These are phyloP conservation scores for Crucibulum laeve DNA, from an alignment of 768 basidiomycete species.

Conservation along the genomic window DNA sequence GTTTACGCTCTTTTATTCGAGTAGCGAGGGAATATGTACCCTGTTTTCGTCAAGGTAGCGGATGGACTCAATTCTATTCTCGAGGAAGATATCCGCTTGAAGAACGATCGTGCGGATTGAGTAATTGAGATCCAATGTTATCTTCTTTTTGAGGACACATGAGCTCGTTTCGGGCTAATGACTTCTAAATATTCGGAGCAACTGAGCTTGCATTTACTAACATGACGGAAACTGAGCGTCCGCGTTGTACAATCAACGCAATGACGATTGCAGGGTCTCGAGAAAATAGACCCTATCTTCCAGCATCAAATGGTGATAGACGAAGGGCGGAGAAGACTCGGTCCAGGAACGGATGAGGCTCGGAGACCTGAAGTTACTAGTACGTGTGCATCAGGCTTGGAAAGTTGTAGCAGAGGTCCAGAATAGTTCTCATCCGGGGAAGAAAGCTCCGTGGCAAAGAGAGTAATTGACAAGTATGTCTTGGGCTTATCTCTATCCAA, in stretches of 20 bases:
- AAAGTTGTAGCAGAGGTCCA: no score
- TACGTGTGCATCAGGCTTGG: no score
- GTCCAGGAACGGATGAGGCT: constrained; percentile 15
- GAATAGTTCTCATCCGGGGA: no score
- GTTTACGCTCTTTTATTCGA: constrained; percentile 1
- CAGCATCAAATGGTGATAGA: constrained; percentile 11
- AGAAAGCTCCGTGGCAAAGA: no score
- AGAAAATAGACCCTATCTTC: constrained; percentile 15
- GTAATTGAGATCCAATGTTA: not conserved
- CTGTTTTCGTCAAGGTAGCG: not conserved
- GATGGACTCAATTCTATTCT: not conserved
- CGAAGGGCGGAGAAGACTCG: constrained; percentile 13
- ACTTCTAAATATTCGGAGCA: constrained; percentile 18
- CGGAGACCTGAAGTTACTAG: no score
- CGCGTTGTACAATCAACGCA: not conserved
- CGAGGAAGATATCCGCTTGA: not conserved
- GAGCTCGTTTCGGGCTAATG: constrained; percentile 15
- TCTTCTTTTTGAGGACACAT: constrained; percentile 10
- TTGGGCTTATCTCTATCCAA: no score
- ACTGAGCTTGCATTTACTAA: constrained; percentile 3
- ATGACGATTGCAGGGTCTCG: not conserved
- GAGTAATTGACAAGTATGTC: no score
- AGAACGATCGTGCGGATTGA: constrained; percentile 5
- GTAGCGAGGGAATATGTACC: not conserved
- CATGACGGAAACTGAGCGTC: not conserved